Base-by-base conservation (phyloP, 1,139 yeast species). In the Tardiomyces blankii region DNA sequence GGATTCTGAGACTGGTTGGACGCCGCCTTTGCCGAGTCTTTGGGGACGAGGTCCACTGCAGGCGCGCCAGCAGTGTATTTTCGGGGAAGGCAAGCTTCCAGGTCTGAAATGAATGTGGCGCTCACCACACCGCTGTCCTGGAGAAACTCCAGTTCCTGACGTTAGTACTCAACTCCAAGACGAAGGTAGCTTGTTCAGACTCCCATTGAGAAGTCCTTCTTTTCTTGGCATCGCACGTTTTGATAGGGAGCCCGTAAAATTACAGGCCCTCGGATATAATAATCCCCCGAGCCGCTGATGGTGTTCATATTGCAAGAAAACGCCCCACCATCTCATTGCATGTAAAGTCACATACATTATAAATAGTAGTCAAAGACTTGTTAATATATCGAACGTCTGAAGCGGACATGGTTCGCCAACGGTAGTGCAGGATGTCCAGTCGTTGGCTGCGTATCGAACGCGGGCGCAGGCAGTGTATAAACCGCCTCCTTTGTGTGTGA, bases 81-180 rank as follows among this genome's bases (percentile, higher is more conserved):
- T 11, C 63, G 63, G 3, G 96, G 95, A 41, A 88, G 68, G 2
- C 78, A 66, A 9, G 56, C 56, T 45, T 68, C 54, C 25, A 87
- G 67, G 48, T 77, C 74, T 19, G 77, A 66, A 57, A 65, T 82
- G 47, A 82, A 74, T 2, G 66, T 73, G 38, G 76, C 75, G 25
- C 81, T 72, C 48, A 88, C 78, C 44, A 86, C 93, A 42, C 81
- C 80, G 1, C 93, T 82, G 56, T 86, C 95, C 45, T 67, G 69
- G 45, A 88, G 70, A 61, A 87, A 87, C 62, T 86, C 95, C 45
- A 88, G 74, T 61, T 88, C 85, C 72, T 70, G 40, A 9, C 13
- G 32, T 11, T 28, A 12, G 25, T 7, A n/a, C n/a, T n/a, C n/a
- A 21, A 7, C 25, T 21, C 7, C 25, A 21, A 21, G 25, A 7